Conservation (phyloP, 2,329 filamentous ascomycete species). For the Microsporum canis region DNA sequence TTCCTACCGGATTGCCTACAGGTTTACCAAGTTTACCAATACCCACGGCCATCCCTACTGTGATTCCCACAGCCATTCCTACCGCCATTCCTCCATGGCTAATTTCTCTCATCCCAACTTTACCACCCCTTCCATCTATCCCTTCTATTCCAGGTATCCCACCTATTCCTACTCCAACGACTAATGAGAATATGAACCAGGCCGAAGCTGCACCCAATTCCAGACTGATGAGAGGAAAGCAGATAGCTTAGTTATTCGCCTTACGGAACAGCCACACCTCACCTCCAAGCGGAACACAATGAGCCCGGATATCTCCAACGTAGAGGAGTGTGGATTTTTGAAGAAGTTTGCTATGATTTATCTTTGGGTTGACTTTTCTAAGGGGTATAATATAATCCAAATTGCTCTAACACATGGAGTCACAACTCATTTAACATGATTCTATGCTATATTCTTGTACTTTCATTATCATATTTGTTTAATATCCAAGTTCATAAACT, state of each 20-base stretch:
- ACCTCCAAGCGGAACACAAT: neutral
- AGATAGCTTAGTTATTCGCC: neutral
- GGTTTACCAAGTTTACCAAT: neutral
- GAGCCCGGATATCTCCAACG: neutral
- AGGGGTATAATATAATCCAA: neutral
- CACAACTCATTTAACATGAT: conserved; percentile 1
- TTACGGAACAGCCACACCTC: neutral
- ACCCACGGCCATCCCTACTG: neutral
- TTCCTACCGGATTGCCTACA: neutral
- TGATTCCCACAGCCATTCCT: conserved; percentile 12
- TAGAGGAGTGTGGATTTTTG: neutral
- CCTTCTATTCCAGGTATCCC: neutral
- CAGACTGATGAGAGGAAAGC: neutral
- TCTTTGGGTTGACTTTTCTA: neutral
- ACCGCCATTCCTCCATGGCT: neutral
- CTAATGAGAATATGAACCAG: neutral
- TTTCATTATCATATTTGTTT: neutral
- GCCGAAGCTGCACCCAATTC: neutral
- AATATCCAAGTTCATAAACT: too few species aligned
- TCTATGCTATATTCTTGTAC: neutral
- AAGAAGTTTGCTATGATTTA: neutral
- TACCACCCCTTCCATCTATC: neutral
- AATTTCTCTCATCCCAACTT: conserved; percentile 1
- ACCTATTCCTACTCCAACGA: neutral
- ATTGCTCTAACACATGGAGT: neutral